These are phyloP conservation scores for Pseudogymnoascus sp. DNA, from an alignment of 2,329 filamentous ascomycete genomes.

Conservation along the genomic window DNA sequence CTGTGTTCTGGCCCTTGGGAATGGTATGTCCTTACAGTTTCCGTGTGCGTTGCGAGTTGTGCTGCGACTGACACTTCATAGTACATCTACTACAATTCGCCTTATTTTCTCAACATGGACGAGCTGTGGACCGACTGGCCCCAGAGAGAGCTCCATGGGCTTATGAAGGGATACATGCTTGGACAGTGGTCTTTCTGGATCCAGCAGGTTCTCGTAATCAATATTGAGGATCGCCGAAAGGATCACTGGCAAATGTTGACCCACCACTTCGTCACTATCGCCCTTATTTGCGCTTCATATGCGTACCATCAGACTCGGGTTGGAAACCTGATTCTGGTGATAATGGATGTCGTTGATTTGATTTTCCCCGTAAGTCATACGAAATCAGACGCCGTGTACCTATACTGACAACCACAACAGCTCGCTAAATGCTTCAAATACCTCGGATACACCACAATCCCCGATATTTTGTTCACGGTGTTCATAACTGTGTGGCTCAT, in stretches of 20 bases:
- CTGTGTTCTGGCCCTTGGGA: conserved; percentile 72
- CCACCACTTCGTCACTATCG: conserved; percentile 85
- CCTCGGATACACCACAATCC: conserved; percentile 62
- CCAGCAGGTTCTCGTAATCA: conserved; percentile 87
- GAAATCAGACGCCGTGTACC: background rate
- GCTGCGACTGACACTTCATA: conserved; percentile 30
- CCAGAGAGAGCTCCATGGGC: conserved; percentile 59
- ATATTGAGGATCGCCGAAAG: conserved; percentile 89
- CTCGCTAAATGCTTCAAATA: conserved; percentile 92
- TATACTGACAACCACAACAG: conserved; percentile 35
- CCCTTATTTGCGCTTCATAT: conserved; percentile 74
- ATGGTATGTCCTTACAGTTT: conserved; percentile 50
- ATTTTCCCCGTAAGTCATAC: conserved; percentile 65
- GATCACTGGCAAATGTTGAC: conserved; percentile 94
- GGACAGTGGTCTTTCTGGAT: conserved; percentile 88
- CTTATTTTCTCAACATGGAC: conserved; percentile 67
- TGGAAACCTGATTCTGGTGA: conserved; percentile 76
- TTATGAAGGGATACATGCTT: conserved; percentile 84
- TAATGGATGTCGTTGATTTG: conserved; percentile 92
- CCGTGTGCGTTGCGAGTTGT: background rate
- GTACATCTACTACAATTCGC: conserved; percentile 73
- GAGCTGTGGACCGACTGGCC: conserved; percentile 85
- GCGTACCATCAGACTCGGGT: conserved; percentile 80
- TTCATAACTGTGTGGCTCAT: conserved; percentile 83
- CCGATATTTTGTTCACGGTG: conserved; percentile 74